Evolutionary conservation across 805 yeast genomes (phyloP).

Genomic region (Kodamaea kakaduensis): DNA sequence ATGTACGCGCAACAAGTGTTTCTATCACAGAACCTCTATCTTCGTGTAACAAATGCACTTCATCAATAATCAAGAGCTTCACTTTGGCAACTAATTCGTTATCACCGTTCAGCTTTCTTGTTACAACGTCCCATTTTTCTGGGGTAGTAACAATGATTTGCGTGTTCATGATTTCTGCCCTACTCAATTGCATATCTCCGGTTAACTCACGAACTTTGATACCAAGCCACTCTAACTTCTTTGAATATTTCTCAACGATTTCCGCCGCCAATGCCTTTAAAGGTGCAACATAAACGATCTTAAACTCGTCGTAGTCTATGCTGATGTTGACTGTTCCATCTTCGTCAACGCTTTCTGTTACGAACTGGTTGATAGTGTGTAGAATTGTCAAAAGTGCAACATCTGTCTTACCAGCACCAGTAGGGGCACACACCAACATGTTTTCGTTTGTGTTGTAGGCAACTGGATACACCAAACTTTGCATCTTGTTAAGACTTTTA

Average conservation of each 20-base stretch:
- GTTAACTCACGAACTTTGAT: conserved; percentile 84
- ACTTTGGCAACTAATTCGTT: conserved; percentile 80
- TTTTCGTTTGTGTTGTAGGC: conserved; percentile 93
- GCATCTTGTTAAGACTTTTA: conserved; percentile 76
- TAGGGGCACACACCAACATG: conserved; percentile 95
- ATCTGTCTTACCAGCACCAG: conserved; percentile 98
- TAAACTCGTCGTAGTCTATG: conserved; percentile 79
- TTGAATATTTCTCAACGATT: conserved; percentile 83
- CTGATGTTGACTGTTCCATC: conserved; percentile 48
- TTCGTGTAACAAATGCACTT: conserved; percentile 93
- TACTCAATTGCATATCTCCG: conserved; percentile 92
- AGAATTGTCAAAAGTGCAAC: conserved; percentile 80
- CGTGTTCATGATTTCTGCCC: conserved; percentile 72
- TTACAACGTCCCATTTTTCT: conserved; percentile 97
- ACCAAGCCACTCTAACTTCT: conserved; percentile 78
- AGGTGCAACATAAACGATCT: conserved; percentile 90
- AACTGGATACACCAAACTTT: conserved; percentile 84
- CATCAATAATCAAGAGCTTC: conserved; percentile 85
- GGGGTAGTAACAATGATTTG: conserved; percentile 93
- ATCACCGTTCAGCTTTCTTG: conserved; percentile 89
- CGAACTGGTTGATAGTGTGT: conserved; percentile 72
- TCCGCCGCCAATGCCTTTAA: conserved; percentile 94
- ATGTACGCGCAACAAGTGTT: conserved; percentile 88
- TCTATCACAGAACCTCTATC: conserved; percentile 98
- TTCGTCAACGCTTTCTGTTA: conserved; percentile 46